Percentiles rank a stretch among this genome's conserved stretches.
phyloP scores from a whole-genome alignment of 2,329 filamentous ascomycete species.

The Alternaria gansuensis region DNA sequence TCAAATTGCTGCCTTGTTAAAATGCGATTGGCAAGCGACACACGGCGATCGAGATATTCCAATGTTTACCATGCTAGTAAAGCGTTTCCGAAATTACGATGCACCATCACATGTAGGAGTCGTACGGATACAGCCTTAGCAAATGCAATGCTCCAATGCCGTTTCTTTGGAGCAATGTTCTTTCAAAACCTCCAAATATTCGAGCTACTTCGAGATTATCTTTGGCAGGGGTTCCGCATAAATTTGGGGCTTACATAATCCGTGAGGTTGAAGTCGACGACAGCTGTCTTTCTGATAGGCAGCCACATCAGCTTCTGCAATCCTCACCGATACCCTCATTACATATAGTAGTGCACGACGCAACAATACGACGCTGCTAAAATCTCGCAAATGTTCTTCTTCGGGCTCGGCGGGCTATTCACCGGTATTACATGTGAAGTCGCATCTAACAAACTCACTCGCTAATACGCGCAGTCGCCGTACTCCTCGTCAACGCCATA shows the following conservation, averaged over 20 bases:
- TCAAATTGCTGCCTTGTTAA: not conserved
- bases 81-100: not conserved
- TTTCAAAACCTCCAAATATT: not conserved
- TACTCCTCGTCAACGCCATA: conserved; percentile 92
- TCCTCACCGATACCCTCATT: not conserved
- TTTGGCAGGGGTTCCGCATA: not conserved
- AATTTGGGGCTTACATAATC: conserved; percentile 16
- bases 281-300: conserved; percentile 35
- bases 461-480: conserved; percentile 65
- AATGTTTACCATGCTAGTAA: not conserved
- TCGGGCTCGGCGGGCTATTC: conserved; percentile 74
- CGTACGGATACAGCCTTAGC: not conserved
- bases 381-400: conserved; percentile 69
- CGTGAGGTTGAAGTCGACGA: conserved; percentile 23
- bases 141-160: not conserved
- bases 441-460: conserved; percentile 11
- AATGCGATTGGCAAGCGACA: conserved; percentile 2
- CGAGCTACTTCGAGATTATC: not conserved
- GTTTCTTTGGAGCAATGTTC: not conserved
- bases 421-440: conserved; percentile 65
- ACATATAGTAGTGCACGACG: not conserved
- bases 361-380: not conserved
- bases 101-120: not conserved
- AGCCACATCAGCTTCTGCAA: conserved; percentile 21
- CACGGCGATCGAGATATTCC: conserved; percentile 5